phyloP scores from a whole-genome alignment of 2,329 filamentous ascomycete species.

The Colletotrichum zoysiae region DNA sequence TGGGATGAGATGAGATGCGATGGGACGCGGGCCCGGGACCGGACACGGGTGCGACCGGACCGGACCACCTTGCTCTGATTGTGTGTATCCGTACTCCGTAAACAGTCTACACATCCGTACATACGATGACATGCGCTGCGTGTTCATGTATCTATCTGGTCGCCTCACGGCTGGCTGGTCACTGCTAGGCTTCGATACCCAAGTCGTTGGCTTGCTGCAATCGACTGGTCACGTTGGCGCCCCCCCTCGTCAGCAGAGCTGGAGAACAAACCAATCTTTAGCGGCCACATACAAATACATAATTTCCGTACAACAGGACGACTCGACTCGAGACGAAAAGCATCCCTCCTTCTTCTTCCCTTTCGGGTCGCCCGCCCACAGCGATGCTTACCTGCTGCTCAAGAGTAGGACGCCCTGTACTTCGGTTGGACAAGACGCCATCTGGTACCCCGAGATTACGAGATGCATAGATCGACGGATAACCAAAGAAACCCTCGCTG shows the following conservation, averaged over 20 bases:
- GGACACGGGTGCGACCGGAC: constrained; percentile 1
- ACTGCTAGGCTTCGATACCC: background rate
- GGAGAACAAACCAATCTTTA: background rate
- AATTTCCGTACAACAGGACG: background rate
- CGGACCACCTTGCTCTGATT: background rate
- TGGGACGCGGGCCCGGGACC: constrained; percentile 2
- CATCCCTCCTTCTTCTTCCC: constrained; percentile 1
- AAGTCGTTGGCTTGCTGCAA: background rate
- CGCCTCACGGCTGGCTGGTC: constrained; percentile 7
- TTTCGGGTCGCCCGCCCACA: background rate
- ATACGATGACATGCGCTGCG: too few species aligned
- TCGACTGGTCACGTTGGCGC: background rate
- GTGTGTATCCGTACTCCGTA: too few species aligned
- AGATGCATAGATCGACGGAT: constrained; percentile 16
- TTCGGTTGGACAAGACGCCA: background rate
- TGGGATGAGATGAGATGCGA: too few species aligned
- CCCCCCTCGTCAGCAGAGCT: constrained; percentile 15
- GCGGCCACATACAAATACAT: background rate
- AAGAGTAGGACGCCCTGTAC: background rate
- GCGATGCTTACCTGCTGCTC: background rate
- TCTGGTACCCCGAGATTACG: background rate
- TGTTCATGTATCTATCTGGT: background rate
- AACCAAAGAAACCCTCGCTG: constrained; percentile 9
- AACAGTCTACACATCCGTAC: too few species aligned
- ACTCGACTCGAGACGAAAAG: background rate